Percentiles rank a stretch among this genome's conserved stretches.
These are phyloP conservation scores for Penicillium argentinense DNA, from an alignment of 495 filamentous ascomycete species.

Conservation along the genomic window DNA sequence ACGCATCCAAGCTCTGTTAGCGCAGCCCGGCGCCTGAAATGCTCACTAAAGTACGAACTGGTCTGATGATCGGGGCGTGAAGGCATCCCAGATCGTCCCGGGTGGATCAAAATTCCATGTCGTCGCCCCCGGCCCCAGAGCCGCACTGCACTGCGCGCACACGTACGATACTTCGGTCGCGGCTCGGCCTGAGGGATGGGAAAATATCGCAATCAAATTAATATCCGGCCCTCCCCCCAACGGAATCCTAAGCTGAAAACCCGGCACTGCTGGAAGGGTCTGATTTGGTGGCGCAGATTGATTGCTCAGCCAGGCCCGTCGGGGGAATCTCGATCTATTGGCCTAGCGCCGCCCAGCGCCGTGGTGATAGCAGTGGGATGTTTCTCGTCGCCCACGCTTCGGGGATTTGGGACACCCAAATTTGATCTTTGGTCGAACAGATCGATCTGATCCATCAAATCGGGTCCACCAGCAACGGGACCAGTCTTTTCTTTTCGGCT, in stretches of 20 bases:
- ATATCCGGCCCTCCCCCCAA: neutral
- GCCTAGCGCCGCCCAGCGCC: constrained; percentile 4
- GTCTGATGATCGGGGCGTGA: too few species aligned
- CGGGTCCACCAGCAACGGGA: neutral
- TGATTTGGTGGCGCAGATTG: neutral
- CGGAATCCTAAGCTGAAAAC: too few species aligned
- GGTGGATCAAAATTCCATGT: too few species aligned
- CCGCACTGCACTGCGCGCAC: too few species aligned
- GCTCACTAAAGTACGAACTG: too few species aligned
- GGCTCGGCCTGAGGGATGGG: neutral
- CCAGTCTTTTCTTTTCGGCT: neutral
- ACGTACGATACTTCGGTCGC: neutral
- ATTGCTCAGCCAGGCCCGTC: neutral
- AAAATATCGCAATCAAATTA: neutral
- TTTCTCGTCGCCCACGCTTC: neutral
- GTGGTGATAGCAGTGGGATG: neutral
- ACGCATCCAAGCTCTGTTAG: constrained; percentile 4
- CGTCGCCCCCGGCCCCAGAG: too few species aligned
- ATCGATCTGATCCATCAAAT: constrained; percentile 14
- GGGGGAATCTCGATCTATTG: constrained; percentile 9
- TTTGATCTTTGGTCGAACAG: neutral
- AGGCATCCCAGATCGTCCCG: too few species aligned
- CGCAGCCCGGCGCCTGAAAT: neutral
- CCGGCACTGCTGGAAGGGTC: neutral
- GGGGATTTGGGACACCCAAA: too few species aligned